Base-by-base conservation (phyloP, 106 monocot genomes). In the Dendrobium huoshanense region DNA sequence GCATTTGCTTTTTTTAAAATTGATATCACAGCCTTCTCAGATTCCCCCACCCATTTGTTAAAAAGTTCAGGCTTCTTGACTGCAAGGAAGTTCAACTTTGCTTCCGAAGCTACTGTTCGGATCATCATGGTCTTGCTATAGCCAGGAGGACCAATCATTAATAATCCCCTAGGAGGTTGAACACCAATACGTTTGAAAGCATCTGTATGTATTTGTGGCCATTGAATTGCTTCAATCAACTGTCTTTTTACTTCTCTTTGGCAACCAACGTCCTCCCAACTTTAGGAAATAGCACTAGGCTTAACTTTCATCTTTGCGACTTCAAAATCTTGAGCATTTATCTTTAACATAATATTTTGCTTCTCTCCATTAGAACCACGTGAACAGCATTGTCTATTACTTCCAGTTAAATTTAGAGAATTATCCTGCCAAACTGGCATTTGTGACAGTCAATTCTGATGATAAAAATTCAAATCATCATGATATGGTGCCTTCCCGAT, bases 11-110 rank as follows among this genome's bases (percentile, higher is more conserved):
- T 99, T 65, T 91, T 89, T 82, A 95, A 99, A 67, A 95, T 75
- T 59, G 92, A 88, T 79, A 78, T 91, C 27, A 99, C 89, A 58
- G 98, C 98, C 85, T 99, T 99, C 82, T 99, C 98, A 42, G 98
- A 95, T 75, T 99, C 98, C 41, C 98, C 98, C 72, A 99, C 95
- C 95, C 95, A 99, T 88, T 99, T 95, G 79, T 88, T 99, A 79
- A 95, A 88, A 80, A 99, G 91, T 70, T 99, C 95, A 72, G 98
- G 98, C 19, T 95, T 95, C 78, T 99, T 99, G 2, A 99, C 95
- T 49, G 98, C 95, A 80, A 99, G 80, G 80, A 99, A 99, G 82
- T 99, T 99, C 15, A 95, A 56, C 79, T 91, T 95, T 84, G 98
- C 91, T 85, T 99, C 98, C 33, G 93, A 91, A 83, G 98, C 95